Percentiles rank a stretch among this genome's conserved stretches.
Conservation (phyloP, 2,329 filamentous ascomycete species). For the Fonsecaea erecta region DNA sequence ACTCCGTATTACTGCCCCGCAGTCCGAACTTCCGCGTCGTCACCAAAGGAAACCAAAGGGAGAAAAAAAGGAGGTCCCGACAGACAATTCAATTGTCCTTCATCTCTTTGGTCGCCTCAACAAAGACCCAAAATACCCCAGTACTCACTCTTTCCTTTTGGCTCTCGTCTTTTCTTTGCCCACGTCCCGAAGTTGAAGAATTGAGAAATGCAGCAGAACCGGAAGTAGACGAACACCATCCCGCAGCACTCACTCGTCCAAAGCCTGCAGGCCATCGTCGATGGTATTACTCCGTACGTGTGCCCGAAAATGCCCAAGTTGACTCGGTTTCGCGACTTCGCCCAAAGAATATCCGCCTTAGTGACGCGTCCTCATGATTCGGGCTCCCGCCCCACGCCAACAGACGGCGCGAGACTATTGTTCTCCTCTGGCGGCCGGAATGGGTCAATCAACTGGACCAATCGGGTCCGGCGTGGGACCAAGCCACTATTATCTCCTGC, state of each 20-base stretch:
- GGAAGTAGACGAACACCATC: background rate
- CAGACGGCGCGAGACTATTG: background rate
- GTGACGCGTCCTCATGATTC: background rate
- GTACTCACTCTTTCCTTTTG: too few relatives aligned
- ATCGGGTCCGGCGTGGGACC: background rate
- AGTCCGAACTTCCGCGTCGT: constrained; percentile 20
- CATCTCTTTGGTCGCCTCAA: constrained; percentile 6
- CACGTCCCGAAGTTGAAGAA: background rate
- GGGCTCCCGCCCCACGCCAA: constrained; percentile 4
- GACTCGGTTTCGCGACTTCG: background rate
- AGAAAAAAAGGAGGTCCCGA: background rate
- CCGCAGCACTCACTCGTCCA: background rate
- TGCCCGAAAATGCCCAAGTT: constrained; percentile 5
- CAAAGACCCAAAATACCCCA: constrained; percentile 16
- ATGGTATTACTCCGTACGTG: background rate
- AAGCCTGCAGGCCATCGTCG: background rate
- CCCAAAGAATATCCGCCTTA: background rate
- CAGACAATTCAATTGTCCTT: background rate
- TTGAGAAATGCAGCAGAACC: background rate
- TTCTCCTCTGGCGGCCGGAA: background rate
- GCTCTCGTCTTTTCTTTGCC: background rate
- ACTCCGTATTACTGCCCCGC: too few relatives aligned
- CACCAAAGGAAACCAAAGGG: too few relatives aligned
- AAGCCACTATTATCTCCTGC: background rate
- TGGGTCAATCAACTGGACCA: constrained; percentile 18